These are phyloP conservation scores for Pleurotus ostreatus DNA, from an alignment of 768 basidiomycete genomes.

Conservation along the genomic window DNA sequence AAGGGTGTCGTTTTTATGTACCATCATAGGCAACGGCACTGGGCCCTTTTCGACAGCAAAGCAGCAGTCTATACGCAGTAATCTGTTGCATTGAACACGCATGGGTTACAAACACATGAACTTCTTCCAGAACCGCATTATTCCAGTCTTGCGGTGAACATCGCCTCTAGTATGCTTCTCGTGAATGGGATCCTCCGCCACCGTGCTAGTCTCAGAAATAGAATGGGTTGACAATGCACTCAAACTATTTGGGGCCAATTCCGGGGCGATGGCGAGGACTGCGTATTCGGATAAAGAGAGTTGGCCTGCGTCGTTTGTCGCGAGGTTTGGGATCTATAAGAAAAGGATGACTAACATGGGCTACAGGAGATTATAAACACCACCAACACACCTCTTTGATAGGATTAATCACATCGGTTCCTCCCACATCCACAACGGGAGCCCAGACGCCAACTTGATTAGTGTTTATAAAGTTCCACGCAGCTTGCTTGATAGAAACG, in stretches of 20 bases:
- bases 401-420: conserved; percentile 43
- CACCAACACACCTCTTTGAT: conserved; percentile 30
- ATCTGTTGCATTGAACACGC: too few species aligned
- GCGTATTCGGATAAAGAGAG: conserved; percentile 31
- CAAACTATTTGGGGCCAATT: conserved; percentile 20
- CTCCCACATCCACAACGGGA: conserved; percentile 36
- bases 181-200: neutral
- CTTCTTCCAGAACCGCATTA: neutral
- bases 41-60: too few species aligned
- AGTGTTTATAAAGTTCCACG: conserved; percentile 27
- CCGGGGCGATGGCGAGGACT: conserved; percentile 31
- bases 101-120: too few species aligned
- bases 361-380: conserved; percentile 14
- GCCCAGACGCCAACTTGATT: conserved; percentile 31
- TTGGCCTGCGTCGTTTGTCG: conserved; percentile 30
- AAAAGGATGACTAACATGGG: neutral
- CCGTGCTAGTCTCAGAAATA: neutral
- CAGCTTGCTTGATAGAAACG: conserved; percentile 26
- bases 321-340: conserved; percentile 28
- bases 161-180: neutral
- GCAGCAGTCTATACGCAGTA: too few species aligned
- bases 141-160: neutral
- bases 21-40: too few species aligned
- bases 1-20: too few species aligned
- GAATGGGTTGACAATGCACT: neutral